A percentile compares a stretch with the other conserved stretches of the same genome.
Evolutionary conservation across 331 rosid genomes (phyloP).

Genomic region (Spiraea crenata): DNA sequence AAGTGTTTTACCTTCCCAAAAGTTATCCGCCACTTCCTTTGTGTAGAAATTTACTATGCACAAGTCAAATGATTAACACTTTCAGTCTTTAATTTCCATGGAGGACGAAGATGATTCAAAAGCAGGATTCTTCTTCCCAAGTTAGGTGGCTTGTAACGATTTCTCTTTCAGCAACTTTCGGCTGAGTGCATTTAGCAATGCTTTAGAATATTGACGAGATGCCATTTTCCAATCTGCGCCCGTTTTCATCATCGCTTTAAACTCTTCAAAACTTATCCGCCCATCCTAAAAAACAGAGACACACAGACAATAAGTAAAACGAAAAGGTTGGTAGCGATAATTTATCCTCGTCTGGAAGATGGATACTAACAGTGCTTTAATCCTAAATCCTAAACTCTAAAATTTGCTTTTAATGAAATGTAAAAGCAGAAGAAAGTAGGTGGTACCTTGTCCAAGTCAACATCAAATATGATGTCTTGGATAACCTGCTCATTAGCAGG

Average conservation of each 20-base stretch:
- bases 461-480: conserved; percentile 76
- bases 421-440: not conserved
- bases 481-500: conserved; percentile 52
- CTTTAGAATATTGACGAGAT: conserved; percentile 76
- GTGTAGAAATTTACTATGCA: not conserved
- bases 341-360: not conserved
- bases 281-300: conserved; percentile 50
- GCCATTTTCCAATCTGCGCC: conserved; percentile 88
- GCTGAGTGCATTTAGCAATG: conserved; percentile 63
- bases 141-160: conserved; percentile 14
- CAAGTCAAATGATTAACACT: not conserved
- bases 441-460: conserved; percentile 78
- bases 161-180: conserved; percentile 57
- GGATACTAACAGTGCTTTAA: not conserved
- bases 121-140: not conserved
- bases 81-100: not conserved
- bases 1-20: not conserved
- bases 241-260: conserved; percentile 76
- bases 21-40: not conserved
- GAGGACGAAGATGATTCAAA: not conserved
- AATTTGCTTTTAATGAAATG: not conserved
- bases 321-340: not conserved
- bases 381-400: not conserved
- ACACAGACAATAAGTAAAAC: conserved; percentile 4
- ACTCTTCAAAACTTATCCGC: conserved; percentile 63